Percentiles rank a stretch among this genome's conserved stretches.
Evolutionary conservation across 371 early-diverging fungal genomes (phyloP).

Genomic region (Mortierella sp.): DNA sequence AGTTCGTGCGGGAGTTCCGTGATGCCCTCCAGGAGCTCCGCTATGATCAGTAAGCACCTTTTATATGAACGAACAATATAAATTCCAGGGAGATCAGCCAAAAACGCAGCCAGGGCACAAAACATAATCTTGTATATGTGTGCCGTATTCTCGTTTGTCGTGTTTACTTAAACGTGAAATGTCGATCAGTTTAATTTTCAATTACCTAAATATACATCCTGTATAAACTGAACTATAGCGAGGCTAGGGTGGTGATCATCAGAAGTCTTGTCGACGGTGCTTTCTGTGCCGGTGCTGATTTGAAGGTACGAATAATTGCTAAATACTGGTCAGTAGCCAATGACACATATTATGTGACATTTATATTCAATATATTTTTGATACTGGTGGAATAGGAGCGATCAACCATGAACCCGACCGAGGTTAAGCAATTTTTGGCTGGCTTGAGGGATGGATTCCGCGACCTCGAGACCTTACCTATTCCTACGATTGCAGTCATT

Average conservation of each 20-base stretch:
- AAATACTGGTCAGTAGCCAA: neutral
- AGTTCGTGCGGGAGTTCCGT: constrained; percentile 81
- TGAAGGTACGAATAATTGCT: constrained; percentile 71
- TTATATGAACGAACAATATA: neutral
- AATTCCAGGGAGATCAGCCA: neutral
- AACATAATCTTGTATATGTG: too few species aligned
- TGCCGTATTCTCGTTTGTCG: too few species aligned
- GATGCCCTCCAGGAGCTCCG: constrained; percentile 75
- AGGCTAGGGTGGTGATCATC: constrained; percentile 85
- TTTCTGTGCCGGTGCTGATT: constrained; percentile 97
- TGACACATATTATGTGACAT: too few species aligned
- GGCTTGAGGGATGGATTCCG: constrained; percentile 82
- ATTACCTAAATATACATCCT: neutral
- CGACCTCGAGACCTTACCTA: constrained; percentile 89
- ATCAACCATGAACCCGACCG: constrained; percentile 81
- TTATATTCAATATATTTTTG: neutral
- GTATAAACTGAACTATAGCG: constrained; percentile 45
- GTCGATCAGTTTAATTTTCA: neutral
- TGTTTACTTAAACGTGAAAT: constrained; percentile 41
- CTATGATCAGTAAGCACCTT: constrained; percentile 59
- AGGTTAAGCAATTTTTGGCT: constrained; percentile 90
- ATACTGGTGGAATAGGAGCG: constrained; percentile 76
- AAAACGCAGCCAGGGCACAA: too few species aligned
- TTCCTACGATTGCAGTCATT: constrained; percentile 95
- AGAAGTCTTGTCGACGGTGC: constrained; percentile 86